These are phyloP conservation scores for Luzula sylvatica DNA, from an alignment of 176 grass and related monocot species.

Conservation along the genomic window DNA sequence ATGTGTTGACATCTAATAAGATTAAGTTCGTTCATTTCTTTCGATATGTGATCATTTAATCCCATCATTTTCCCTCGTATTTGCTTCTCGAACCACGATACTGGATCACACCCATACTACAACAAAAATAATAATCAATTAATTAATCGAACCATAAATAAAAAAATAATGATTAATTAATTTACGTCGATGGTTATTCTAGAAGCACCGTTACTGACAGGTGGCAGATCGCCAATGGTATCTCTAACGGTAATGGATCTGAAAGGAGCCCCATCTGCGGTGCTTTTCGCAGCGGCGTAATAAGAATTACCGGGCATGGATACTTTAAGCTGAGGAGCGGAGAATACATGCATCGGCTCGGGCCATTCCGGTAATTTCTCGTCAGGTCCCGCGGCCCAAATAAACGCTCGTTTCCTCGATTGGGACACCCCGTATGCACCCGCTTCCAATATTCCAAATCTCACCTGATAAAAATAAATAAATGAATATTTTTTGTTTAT, in stretches of 20 bases:
- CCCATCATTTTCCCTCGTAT: conserved; percentile 24
- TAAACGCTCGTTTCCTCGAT: conserved; percentile 68
- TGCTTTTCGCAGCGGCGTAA: conserved; percentile 18
- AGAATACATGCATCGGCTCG: too few species aligned
- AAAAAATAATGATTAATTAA: background rate
- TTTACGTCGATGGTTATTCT: background rate
- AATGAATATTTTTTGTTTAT: background rate
- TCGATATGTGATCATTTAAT: conserved; percentile 63
- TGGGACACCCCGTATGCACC: conserved; percentile 61
- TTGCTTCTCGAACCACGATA: conserved; percentile 70
- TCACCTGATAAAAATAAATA: conserved; percentile 29
- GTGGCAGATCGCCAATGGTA: background rate
- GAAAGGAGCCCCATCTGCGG: background rate
- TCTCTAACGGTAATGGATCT: background rate
- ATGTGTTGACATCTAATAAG: conserved; percentile 54
- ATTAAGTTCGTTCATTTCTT: conserved; percentile 81
- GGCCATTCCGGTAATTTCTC: background rate
- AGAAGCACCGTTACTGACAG: background rate
- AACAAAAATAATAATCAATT: conserved; percentile 8
- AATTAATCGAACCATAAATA: background rate
- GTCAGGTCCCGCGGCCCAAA: conserved; percentile 34
- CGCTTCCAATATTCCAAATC: conserved; percentile 74
- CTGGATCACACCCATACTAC: conserved; percentile 41
- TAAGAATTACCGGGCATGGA: conserved; percentile 4
- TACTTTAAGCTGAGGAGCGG: too few species aligned